Conservation (phyloP, 805 yeast genomes). For the Zygoascus flipseniorum region DNA sequence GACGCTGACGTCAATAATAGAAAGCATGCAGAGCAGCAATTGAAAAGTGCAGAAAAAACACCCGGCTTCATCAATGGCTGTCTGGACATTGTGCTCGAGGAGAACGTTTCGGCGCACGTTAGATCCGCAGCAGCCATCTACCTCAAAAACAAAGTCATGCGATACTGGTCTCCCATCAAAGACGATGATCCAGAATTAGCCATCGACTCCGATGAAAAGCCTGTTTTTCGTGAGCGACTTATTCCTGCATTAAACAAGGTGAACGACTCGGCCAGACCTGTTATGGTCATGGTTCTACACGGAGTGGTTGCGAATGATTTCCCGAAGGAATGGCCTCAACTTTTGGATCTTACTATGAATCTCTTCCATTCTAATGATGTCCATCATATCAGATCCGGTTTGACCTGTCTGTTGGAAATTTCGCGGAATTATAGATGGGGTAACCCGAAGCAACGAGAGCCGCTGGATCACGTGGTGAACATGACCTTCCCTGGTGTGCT, state of each 20-base stretch:
- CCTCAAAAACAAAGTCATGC: constrained; percentile 64
- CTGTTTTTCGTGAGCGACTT: constrained; percentile 59
- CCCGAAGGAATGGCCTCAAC: constrained; percentile 46
- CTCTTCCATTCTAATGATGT: constrained; percentile 39
- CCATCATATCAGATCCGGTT: constrained; percentile 52
- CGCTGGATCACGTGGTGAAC: constrained; percentile 45
- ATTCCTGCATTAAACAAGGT: constrained; percentile 50
- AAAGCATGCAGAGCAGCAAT: constrained; percentile 59
- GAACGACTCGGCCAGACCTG: constrained; percentile 35
- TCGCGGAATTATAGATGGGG: constrained; percentile 66
- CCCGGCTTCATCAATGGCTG: constrained; percentile 81
- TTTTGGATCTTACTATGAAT: constrained; percentile 39
- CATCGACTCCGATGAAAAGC: constrained; percentile 66
- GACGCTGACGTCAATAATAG: constrained; percentile 56
- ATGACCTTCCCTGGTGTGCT: constrained; percentile 60
- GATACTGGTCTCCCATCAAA: constrained; percentile 49
- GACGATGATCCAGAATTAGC: constrained; percentile 18
- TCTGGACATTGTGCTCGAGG: constrained; percentile 57
- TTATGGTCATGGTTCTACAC: constrained; percentile 40
- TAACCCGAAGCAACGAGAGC: constrained; percentile 43
- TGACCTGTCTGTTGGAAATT: constrained; percentile 62
- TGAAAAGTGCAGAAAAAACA: constrained; percentile 44
- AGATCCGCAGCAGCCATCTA: constrained; percentile 72
- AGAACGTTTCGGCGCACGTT: constrained; percentile 42
- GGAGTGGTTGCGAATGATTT: constrained; percentile 44